phyloP scores from a whole-genome alignment of 352 stramenopile genomes.

The Pythium periplocum region DNA sequence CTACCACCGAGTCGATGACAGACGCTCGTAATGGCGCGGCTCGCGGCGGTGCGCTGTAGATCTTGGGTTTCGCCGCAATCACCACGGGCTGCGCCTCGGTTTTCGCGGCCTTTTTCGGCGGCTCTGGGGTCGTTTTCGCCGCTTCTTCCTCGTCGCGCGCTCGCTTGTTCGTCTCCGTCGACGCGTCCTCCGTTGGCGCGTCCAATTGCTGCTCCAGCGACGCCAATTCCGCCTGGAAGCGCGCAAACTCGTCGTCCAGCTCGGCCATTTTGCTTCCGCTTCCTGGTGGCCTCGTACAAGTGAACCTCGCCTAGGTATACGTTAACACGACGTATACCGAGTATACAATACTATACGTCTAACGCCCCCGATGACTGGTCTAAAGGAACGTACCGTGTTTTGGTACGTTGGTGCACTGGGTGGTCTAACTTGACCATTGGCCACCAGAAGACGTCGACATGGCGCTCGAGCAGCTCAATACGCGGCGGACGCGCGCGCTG shows the following conservation, averaged over 20 bases:
- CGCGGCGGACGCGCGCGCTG: conserved; percentile 11
- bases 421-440: background rate
- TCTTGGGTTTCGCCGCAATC: conserved; percentile 38
- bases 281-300: background rate
- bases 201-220: conserved; percentile 50
- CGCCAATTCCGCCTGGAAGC: conserved; percentile 79
- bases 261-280: conserved; percentile 33
- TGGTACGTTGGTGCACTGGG: conserved; percentile 2
- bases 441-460: background rate
- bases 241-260: conserved; percentile 79
- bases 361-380: background rate
- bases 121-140: conserved; percentile 3
- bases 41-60: conserved; percentile 69
- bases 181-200: background rate
- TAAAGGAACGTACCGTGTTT: conserved; percentile 10
- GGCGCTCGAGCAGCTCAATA: conserved; percentile 28
- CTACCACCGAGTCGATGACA: conserved; percentile 38
- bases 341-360: no score
- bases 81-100: conserved; percentile 16
- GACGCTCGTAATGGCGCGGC: conserved; percentile 31
- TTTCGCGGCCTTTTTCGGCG: conserved; percentile 29
- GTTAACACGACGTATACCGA: no score
- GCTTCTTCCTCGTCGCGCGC: conserved; percentile 17
- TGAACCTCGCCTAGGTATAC: no score
- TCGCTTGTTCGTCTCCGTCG: conserved; percentile 23